These are phyloP conservation scores for Fraxinus xanthoxyloides DNA, from an alignment of 305 asterid species.

Conservation along the genomic window DNA sequence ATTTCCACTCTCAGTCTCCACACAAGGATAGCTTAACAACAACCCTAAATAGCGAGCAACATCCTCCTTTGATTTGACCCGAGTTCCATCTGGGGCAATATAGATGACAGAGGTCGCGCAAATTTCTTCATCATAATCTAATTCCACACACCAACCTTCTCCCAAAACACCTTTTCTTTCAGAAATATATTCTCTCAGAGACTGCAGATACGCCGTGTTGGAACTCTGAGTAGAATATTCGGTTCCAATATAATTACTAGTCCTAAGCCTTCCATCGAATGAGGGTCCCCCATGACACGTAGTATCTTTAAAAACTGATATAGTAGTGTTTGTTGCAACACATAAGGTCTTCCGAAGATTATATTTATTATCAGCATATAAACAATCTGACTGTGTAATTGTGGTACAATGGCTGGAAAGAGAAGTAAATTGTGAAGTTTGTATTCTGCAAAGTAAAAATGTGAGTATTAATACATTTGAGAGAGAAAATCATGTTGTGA, in stretches of 20 bases:
- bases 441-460: slow-evolving; percentile 52
- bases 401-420: slow-evolving; percentile 35
- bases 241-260: slow-evolving; percentile 31
- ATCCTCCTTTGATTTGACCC: slow-evolving; percentile 67
- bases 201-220: slow-evolving; percentile 55
- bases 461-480: slow-evolving; percentile 13
- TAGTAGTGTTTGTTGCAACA: slow-evolving; percentile 25
- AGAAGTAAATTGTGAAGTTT: slow-evolving; percentile 37
- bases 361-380: slow-evolving; percentile 29
- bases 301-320: slow-evolving; percentile 30
- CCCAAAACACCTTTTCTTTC: slow-evolving; percentile 65
- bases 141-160: slow-evolving; percentile 86
- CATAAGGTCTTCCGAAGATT: slow-evolving; percentile 37
- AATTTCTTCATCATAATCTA: slow-evolving; percentile 48
- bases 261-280: slow-evolving; percentile 32
- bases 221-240: slow-evolving; percentile 38
- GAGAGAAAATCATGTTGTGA: neutral
- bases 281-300: slow-evolving; percentile 27
- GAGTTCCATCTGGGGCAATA: slow-evolving; percentile 70
- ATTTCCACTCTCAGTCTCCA: slow-evolving; percentile 41
- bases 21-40: slow-evolving; percentile 29
- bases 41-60: slow-evolving; percentile 79
- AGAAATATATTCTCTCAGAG: slow-evolving; percentile 63
- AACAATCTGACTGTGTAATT: slow-evolving; percentile 32
- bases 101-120: slow-evolving; percentile 62